Base-by-base conservation (phyloP, 2,329 filamentous ascomycete species). In the Penicillium capsulatum region DNA sequence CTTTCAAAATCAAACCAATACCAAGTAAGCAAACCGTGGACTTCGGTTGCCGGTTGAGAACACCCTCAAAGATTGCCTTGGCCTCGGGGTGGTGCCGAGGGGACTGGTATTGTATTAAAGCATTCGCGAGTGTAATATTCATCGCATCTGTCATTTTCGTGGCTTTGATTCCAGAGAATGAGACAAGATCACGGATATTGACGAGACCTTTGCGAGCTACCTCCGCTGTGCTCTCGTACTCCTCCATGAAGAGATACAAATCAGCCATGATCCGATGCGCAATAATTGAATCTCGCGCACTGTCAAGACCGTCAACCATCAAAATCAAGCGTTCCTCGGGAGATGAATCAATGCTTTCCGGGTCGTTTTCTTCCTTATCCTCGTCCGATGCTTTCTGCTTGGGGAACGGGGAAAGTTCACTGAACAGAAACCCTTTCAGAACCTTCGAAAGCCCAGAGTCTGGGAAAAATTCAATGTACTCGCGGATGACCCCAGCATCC, bases 11-110 rank as follows among this genome's bases (percentile, higher is more conserved):
- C 16, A 97, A 68, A 1, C 92, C 94, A 22, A 96, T 80, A 1
- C 92, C 92, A 31, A 97, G 86, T 45, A 98, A 71, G 2, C 90
- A 90, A 19, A 81, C 70, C 0, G 89, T 94, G 1, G 85, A 90
- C 2, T 78, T 79, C 2, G 81, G 76, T 40, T 94, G 88, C 17
- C 84, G 79, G 33, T 79, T 72, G 1, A 98, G 73, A 4, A 97
- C 85, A 19, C 77, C 77, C 52, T 95, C 82, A 52, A 98, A 97
- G 0, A 96, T 73, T n/a, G 67, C 66, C 59, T 87, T 91, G 2
- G 92, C 90, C 67, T 97, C 91, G 13, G 81, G 75, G 53, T 98
- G 92, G 57, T 97, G 83, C 45, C 87, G 81, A 0, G 92, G 92
- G 0, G 88, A 84, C 59, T 97, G 90, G 52, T 94, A 87, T 53